Conservation (phyloP, 2,329 filamentous ascomycete genomes). For the Fusarium sacchari region DNA sequence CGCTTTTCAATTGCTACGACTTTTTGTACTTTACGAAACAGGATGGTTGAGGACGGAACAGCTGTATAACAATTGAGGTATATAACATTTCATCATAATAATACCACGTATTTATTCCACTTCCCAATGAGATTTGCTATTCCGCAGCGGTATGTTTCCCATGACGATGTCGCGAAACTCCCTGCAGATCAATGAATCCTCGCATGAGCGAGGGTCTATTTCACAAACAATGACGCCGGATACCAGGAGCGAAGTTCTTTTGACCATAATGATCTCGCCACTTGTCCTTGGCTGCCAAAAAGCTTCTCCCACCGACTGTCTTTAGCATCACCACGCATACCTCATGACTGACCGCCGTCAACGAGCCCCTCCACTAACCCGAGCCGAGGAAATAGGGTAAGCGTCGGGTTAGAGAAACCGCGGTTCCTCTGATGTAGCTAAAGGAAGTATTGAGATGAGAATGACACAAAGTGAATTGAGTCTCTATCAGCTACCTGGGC, state of each 20-base stretch:
- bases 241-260: too few species aligned
- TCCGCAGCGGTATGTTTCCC: accelerated
- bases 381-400: background rate
- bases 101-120: accelerated
- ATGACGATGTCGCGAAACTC: background rate
- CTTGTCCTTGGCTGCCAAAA: background rate
- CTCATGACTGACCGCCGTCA: background rate
- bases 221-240: background rate
- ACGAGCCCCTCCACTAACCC: background rate
- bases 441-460: background rate
- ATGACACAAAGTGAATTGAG: background rate
- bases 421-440: background rate
- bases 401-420: background rate
- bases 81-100: too few species aligned
- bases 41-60: background rate
- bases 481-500: background rate
- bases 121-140: background rate
- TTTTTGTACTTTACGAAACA: background rate
- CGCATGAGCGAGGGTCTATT: background rate
- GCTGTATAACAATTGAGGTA: background rate
- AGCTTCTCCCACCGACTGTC: too few species aligned
- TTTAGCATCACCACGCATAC: background rate
- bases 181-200: background rate
- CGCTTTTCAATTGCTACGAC: background rate
- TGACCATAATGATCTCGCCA: background rate